A percentile compares a stretch with the other conserved stretches of the same genome.
These are phyloP conservation scores for Acmispon strigosus DNA, from an alignment of 306 rosid species.

Conservation along the genomic window DNA sequence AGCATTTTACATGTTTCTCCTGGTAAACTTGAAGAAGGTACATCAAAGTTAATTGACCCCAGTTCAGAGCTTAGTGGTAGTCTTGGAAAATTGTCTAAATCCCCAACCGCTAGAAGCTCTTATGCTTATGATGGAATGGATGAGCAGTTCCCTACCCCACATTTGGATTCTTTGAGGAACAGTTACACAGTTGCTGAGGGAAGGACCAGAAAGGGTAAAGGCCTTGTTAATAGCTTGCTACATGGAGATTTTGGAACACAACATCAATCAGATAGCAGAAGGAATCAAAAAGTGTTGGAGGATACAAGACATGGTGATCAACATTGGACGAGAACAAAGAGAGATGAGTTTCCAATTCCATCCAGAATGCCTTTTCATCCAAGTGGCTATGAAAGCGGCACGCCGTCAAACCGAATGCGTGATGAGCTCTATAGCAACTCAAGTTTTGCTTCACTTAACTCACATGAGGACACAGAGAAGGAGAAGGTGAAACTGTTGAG, in stretches of 20 bases:
- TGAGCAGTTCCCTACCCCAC: constrained; percentile 25
- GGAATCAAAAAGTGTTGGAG: constrained; percentile 32
- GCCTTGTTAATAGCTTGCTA: constrained; percentile 18
- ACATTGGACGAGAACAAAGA: constrained; percentile 35
- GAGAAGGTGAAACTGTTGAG: constrained; percentile 55
- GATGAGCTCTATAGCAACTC: constrained; percentile 34
- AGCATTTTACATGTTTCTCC: constrained; percentile 23
- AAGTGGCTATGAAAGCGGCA: constrained; percentile 37
- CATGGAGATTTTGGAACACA: constrained; percentile 26
- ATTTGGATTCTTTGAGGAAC: constrained; percentile 21
- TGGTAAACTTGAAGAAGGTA: constrained; percentile 22
- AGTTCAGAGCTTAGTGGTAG: constrained; percentile 35
- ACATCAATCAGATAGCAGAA: constrained; percentile 23
- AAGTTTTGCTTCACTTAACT: constrained; percentile 38
- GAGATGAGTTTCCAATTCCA: constrained; percentile 38
- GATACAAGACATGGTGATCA: constrained; percentile 31
- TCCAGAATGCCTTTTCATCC: constrained; percentile 31
- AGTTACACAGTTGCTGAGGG: constrained; percentile 29
- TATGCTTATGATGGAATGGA: constrained; percentile 53
- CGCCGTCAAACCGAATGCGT: constrained; percentile 33
- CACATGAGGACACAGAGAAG: constrained; percentile 32
- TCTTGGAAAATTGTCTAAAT: constrained; percentile 30
- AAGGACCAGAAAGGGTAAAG: constrained; percentile 36
- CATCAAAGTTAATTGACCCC: constrained; percentile 27
- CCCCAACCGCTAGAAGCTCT: constrained; percentile 31